Conservation (phyloP, 2,329 filamentous ascomycete genomes). For the Coniochaeta sp. region DNA sequence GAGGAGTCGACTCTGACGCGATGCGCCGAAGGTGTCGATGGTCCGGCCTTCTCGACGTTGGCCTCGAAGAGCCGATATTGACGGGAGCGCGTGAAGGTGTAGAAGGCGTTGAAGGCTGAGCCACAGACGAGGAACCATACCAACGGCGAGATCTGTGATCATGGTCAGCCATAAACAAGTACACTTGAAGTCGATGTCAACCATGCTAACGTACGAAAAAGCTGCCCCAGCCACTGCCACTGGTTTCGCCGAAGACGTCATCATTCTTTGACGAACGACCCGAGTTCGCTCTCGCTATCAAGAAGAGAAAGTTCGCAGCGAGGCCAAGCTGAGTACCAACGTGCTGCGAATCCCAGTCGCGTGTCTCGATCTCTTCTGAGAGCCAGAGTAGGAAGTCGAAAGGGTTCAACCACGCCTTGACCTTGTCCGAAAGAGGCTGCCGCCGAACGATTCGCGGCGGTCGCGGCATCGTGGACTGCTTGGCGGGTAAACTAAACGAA, state of each 20-base stretch:
- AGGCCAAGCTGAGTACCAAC: slow-evolving; percentile 72
- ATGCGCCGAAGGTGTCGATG: slow-evolving; percentile 72
- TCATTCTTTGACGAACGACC: slow-evolving; percentile 48
- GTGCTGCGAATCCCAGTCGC: slow-evolving; percentile 79
- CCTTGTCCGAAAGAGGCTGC: slow-evolving; percentile 70
- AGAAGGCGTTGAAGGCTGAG: slow-evolving; percentile 70
- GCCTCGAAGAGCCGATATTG: slow-evolving; percentile 89
- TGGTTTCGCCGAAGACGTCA: slow-evolving; percentile 76
- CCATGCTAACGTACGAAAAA: slow-evolving; percentile 36
- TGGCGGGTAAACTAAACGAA: not conserved
- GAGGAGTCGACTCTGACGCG: slow-evolving; percentile 85
- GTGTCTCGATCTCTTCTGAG: slow-evolving; percentile 85
- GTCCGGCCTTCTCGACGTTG: slow-evolving; percentile 64
- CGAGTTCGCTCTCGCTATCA: slow-evolving; percentile 76
- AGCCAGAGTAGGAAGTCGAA: slow-evolving; percentile 87
- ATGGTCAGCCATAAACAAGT: not conserved
- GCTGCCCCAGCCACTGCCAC: slow-evolving; percentile 56
- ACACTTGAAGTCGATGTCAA: slow-evolving; percentile 9
- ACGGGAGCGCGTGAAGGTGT: slow-evolving; percentile 73
- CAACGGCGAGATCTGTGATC: slow-evolving; percentile 54
- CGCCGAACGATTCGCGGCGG: slow-evolving; percentile 68
- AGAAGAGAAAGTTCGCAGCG: slow-evolving; percentile 67
- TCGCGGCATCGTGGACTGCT: slow-evolving; percentile 31
- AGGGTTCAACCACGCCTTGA: slow-evolving; percentile 74
- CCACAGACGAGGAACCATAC: slow-evolving; percentile 61